Conservation (phyloP, 2,329 filamentous ascomycete species). For the Aspergillus jensenii region DNA sequence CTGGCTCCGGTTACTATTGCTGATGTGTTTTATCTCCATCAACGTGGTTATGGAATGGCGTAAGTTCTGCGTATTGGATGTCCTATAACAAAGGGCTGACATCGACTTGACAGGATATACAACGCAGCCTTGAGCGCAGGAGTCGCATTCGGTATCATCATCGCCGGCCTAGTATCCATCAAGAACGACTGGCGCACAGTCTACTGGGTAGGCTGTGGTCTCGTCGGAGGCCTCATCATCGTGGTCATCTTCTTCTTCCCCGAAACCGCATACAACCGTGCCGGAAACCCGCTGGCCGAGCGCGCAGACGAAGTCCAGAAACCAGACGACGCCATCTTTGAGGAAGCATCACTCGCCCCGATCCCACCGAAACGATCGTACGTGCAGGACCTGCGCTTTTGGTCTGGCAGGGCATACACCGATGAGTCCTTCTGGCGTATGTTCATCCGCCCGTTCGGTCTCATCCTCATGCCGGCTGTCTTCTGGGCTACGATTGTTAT, state of each 20-base stretch:
- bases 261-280: slow-evolving; percentile 5
- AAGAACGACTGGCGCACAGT: slow-evolving; percentile 34
- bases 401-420: neutral
- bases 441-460: slow-evolving; percentile 4
- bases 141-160: slow-evolving; percentile 29
- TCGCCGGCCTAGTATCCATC: slow-evolving; percentile 35
- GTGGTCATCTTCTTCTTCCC: slow-evolving; percentile 8
- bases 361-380: neutral
- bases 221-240: slow-evolving; percentile 1
- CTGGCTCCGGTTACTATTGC: slow-evolving; percentile 52
- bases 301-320: neutral
- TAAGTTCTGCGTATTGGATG: no score
- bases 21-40: slow-evolving; percentile 32
- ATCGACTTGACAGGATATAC: neutral
- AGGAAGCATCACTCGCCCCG: neutral
- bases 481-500: slow-evolving; percentile 9
- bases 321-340: neutral
- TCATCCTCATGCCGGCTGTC: slow-evolving; percentile 6
- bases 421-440: slow-evolving; percentile 5
- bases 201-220: slow-evolving; percentile 9
- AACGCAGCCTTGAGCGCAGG: slow-evolving; percentile 26
- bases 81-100: no score
- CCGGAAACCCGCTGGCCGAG: neutral
- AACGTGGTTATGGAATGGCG: slow-evolving; percentile 8
- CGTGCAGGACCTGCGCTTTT: neutral